Evolutionary conservation across 1,139 yeast genomes (phyloP).

Genomic region (Eremothecium gossypii): DNA sequence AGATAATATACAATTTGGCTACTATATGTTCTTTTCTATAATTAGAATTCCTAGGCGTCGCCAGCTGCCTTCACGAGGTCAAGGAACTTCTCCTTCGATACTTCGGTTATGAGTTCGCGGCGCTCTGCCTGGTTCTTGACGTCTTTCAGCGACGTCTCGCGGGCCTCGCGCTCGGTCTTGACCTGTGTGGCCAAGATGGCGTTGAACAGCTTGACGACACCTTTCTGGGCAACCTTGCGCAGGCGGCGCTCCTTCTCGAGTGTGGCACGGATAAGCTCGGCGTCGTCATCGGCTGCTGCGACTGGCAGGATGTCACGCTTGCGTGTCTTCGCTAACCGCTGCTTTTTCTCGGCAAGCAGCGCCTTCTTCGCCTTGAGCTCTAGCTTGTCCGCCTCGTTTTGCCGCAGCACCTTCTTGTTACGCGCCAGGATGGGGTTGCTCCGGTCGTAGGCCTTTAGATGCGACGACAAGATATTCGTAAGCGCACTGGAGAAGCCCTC

Average conservation of each 20-base stretch:
- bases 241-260: conserved; percentile 64
- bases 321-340: conserved; percentile 57
- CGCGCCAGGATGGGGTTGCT: conserved; percentile 84
- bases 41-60: conserved; percentile 17
- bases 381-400: conserved; percentile 69
- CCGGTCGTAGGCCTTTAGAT: conserved; percentile 79
- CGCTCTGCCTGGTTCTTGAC: conserved; percentile 33
- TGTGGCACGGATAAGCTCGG: conserved; percentile 43
- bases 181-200: conserved; percentile 83
- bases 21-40: too few species aligned
- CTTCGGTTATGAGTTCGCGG: conserved; percentile 63
- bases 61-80: conserved; percentile 86
- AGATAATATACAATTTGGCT: too few species aligned
- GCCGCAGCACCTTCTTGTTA: conserved; percentile 56
- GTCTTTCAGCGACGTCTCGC: conserved; percentile 32
- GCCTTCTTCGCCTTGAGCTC: conserved; percentile 77
- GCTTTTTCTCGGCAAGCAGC: conserved; percentile 62
- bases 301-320: conserved; percentile 58
- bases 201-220: conserved; percentile 85
- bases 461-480: conserved; percentile 74
- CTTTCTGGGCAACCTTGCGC: conserved; percentile 83
- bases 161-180: conserved; percentile 37
- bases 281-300: conserved; percentile 37
- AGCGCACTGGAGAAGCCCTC: conserved; percentile 74
- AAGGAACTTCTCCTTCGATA: conserved; percentile 82